Evolutionary conservation across 148 eudicot genomes (phyloP), one percentile per base, ranked within the genome.

Genomic region (Fagopyrum homotropicum): DNA sequence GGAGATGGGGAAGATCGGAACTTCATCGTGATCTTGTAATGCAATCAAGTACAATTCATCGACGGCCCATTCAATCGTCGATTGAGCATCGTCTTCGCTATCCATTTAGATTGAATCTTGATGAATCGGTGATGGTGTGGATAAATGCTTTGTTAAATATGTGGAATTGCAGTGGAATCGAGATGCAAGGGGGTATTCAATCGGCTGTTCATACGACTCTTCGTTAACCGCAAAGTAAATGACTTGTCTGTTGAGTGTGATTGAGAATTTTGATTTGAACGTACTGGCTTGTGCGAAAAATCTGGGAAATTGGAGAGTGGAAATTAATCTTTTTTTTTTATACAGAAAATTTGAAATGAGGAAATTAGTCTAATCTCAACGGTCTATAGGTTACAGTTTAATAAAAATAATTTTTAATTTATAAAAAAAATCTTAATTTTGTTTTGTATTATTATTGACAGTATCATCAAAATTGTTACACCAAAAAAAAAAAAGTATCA

Each of bases 31-130:
- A 12, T 82, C 83, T 16, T 70, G 11, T 35, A 88, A 75, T 1
- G 88, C 88, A 17, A 85, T 66, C 45, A 89, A 84, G 75, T 89
- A 86, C 0, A 79, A 55, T 78, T 84, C 84, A 76, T 84, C 87
- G 9, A 84, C 83, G n/a, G 19, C 6, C 2, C 50, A 74, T 17
- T 60, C 63, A 3, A 35, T 35, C 40, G 40, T 35, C 40, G 40
- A 35, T 35, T 35, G 40, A 35, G 40, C 40, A 35, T 35, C 40
- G 40, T 35, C 46, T 43, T 30, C 16, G 45, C 4, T 40, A 43
- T 74, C 35, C 29, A n/a, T 56, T 35, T 66, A 12, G 7, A 30
- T 61, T 11, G 1, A 1, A 5, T 8, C 4, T 9, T 4, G 8
- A 9, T 19, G 9, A 3, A 22, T 57, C 3, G 26, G 1, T 9